These are phyloP conservation scores for Boletus subcaerulescens DNA, from an alignment of 768 basidiomycete genomes.

Conservation along the genomic window DNA sequence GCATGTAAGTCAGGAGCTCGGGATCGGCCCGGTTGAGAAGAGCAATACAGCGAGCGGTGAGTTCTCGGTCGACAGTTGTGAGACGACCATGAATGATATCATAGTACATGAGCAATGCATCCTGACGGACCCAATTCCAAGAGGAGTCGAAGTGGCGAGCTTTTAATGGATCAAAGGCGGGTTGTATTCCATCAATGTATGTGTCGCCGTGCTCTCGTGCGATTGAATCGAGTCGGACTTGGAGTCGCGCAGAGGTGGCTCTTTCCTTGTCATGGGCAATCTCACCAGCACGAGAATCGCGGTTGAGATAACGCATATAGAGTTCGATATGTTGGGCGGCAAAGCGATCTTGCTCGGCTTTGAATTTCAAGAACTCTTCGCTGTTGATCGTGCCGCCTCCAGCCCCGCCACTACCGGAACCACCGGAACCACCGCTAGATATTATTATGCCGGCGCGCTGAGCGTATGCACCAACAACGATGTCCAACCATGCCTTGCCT, in stretches of 20 bases:
- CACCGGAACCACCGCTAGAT: slow-evolving; percentile 61
- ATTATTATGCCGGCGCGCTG: slow-evolving; percentile 86
- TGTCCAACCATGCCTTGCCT: slow-evolving; percentile 91
- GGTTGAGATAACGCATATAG: slow-evolving; percentile 94
- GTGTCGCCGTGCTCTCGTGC: slow-evolving; percentile 88
- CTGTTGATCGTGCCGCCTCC: slow-evolving; percentile 94
- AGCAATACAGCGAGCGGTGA: slow-evolving; percentile 94
- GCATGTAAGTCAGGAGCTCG: slow-evolving; percentile 90
- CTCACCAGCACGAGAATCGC: slow-evolving; percentile 91
- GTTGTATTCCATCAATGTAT: slow-evolving; percentile 94
- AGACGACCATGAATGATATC: slow-evolving; percentile 97
- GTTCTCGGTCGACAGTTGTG: slow-evolving; percentile 92
- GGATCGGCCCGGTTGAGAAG: slow-evolving; percentile 98
- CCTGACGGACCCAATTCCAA: slow-evolving; percentile 99
- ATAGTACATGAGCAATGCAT: slow-evolving; percentile 94
- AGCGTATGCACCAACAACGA: slow-evolving; percentile 80
- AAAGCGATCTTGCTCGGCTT: slow-evolving; percentile 88
- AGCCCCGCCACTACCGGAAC: slow-evolving; percentile 52
- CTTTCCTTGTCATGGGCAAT: slow-evolving; percentile 87
- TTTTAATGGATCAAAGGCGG: slow-evolving; percentile 91
- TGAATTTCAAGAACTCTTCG: slow-evolving; percentile 97
- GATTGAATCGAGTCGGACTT: slow-evolving; percentile 86
- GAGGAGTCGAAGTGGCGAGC: slow-evolving; percentile 98
- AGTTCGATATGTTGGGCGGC: slow-evolving; percentile 92
- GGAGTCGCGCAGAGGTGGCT: slow-evolving; percentile 65